A percentile compares a stretch with the other conserved stretches of the same genome.
These are phyloP conservation scores for Pleochaeta shiraiana DNA, from an alignment of 2,329 filamentous ascomycete genomes.

Conservation along the genomic window DNA sequence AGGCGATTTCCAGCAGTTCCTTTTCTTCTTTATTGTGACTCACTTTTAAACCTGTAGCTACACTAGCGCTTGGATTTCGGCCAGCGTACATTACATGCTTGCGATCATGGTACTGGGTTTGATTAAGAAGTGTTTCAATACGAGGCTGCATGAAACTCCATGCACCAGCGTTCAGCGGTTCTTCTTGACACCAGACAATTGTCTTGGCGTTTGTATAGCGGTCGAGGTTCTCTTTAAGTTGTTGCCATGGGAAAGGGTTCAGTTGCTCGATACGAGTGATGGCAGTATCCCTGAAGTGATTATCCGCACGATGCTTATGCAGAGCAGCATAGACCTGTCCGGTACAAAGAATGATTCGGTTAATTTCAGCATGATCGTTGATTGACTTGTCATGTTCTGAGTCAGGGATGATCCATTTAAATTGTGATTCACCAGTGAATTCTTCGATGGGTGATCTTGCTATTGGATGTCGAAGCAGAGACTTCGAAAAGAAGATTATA, in stretches of 20 bases:
- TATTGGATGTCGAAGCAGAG: slow-evolving; percentile 79
- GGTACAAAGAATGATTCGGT: slow-evolving; percentile 83
- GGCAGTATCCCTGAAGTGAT: slow-evolving; percentile 74
- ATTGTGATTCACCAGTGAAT: slow-evolving; percentile 77
- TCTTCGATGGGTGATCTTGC: slow-evolving; percentile 79
- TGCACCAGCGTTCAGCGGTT: slow-evolving; percentile 89
- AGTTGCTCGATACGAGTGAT: slow-evolving; percentile 94
- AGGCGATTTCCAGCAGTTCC: slow-evolving; percentile 49
- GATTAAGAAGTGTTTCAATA: slow-evolving; percentile 87
- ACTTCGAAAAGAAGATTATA: slow-evolving; percentile 97
- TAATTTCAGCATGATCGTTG: slow-evolving; percentile 63
- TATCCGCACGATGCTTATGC: slow-evolving; percentile 71
- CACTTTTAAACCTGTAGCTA: slow-evolving; percentile 80
- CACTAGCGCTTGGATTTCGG: slow-evolving; percentile 76
- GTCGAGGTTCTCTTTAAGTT: slow-evolving; percentile 91
- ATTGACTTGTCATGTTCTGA: slow-evolving; percentile 62
- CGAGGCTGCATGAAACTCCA: slow-evolving; percentile 97
- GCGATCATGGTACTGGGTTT: slow-evolving; percentile 78
- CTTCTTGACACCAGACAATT: slow-evolving; percentile 94
- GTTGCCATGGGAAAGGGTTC: slow-evolving; percentile 97
- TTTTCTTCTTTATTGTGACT: slow-evolving; percentile 84
- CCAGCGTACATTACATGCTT: slow-evolving; percentile 97
- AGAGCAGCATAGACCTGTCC: slow-evolving; percentile 88
- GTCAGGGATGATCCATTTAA: slow-evolving; percentile 92
- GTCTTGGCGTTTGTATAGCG: slow-evolving; percentile 94